Conservation (phyloP, 2,329 filamentous ascomycete genomes). For the Colletotrichum lini region DNA sequence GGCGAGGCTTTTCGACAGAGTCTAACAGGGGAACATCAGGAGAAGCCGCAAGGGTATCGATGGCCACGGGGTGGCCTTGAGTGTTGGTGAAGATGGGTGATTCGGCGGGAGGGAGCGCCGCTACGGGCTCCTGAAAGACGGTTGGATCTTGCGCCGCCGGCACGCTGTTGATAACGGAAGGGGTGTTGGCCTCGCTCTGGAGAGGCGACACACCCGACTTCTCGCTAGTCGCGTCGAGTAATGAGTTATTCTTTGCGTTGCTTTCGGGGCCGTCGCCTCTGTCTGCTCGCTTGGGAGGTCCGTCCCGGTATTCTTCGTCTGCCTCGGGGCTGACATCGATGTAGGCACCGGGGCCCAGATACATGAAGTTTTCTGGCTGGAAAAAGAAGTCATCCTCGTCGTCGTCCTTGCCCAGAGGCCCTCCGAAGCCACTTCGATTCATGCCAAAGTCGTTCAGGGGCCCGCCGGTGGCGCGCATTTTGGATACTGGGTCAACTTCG, state of each 20-base stretch:
- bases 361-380: constrained; percentile 68
- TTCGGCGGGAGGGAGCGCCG: background rate
- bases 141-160: constrained; percentile 41
- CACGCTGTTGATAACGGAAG: constrained; percentile 44
- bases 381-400: constrained; percentile 59
- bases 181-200: constrained; percentile 47
- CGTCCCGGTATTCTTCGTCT: constrained; percentile 55
- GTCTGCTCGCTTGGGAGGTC: background rate
- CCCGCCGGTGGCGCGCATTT: constrained; percentile 44
- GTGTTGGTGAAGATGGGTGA: constrained; percentile 6
- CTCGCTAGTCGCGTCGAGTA: constrained; percentile 19
- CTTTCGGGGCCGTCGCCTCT: constrained; percentile 3
- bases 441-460: constrained; percentile 44
- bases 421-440: constrained; percentile 35
- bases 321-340: constrained; percentile 61
- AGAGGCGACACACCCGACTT: constrained; percentile 46
- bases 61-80: background rate
- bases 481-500: constrained; percentile 9
- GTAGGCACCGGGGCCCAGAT: constrained; percentile 63
- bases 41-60: background rate
- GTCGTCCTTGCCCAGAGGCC: constrained; percentile 47
- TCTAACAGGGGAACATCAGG: constrained; percentile 52
- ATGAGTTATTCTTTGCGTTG: constrained; percentile 8
- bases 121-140: background rate
- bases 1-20: constrained; percentile 50